Base-by-base conservation (phyloP, 176 grass and related monocot species). In the Oryza longistaminata region DNA sequence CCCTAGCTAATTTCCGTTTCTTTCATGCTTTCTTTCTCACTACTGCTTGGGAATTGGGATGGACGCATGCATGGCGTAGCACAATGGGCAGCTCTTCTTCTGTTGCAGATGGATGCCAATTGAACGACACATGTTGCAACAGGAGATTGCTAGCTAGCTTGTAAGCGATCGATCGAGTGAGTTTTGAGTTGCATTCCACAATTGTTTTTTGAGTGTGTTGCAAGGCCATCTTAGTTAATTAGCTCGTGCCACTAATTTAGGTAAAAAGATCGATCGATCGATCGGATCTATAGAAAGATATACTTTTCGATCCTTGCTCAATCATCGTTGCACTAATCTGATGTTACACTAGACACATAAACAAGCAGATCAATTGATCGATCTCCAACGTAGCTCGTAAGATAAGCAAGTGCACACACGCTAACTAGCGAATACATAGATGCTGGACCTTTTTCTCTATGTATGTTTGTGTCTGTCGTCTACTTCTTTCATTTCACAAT, bases 1-100 rank as follows among this genome's bases (percentile, higher is more conserved):
- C 39, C 88, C 88, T 58, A 19, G 86, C 58, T 81, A 61, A 68
- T 37, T 52, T 7, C 69, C 6, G 7, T 24, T 55, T 40, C 14
- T 12, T n/a, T 13, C 40, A 24, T 12, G 48, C 7, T 27, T n/a
- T 68, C 64, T 37, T 71, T 49, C 12, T 49, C 5, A 49, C 46
- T 43, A 43, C 9, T 43, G 45, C 40, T 31, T 40, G 39, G 39
- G 39, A 60, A 33, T 74, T 75, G 78, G 71, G 64, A 24, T 49
- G 3, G 3, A 52, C 17, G 13, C 4, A n/a, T 58, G 53, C 53
- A 58, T 58, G 17, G 53, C 53, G 14, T 55, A 55, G 16, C 50
- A 19, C 50, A 61, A 61, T 61, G 17, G 35, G 5, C 53, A 58
- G 17, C 19, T 58, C n/a, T 61, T 62, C n/a, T 62, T 17, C 14